Percentiles rank a stretch among this genome's conserved stretches.
Evolutionary conservation across 495 filamentous ascomycete species (phyloP).

Genomic region (Clavariopsis aquatica): DNA sequence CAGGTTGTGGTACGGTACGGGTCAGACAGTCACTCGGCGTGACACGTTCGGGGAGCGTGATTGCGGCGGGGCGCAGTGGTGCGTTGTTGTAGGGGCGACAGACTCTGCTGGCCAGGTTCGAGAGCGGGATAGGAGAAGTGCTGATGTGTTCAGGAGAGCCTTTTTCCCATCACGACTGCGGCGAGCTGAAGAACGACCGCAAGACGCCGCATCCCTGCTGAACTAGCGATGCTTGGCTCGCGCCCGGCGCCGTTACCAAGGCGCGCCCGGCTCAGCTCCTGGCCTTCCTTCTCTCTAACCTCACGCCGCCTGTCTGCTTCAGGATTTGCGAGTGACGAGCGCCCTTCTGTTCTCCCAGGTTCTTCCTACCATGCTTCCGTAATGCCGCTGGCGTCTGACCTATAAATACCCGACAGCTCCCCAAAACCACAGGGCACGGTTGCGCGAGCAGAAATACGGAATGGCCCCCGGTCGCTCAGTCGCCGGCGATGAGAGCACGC

Average conservation of each 20-base stretch:
- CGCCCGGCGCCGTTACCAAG: background rate
- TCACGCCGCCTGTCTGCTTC: background rate
- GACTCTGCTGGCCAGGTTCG: background rate
- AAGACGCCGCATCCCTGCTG: conserved; percentile 12
- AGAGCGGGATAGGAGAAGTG: background rate
- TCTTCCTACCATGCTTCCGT: background rate
- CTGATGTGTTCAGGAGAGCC: conserved; percentile 21
- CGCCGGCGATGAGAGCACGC: conserved; percentile 15
- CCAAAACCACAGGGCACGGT: background rate
- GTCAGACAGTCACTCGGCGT: conserved; percentile 8
- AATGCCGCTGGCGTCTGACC: background rate
- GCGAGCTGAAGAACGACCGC: conserved; percentile 21
- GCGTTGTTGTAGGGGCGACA: background rate
- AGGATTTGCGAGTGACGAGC: background rate
- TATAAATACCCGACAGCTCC: conserved; percentile 2
- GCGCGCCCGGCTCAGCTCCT: background rate
- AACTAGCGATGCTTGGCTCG: background rate
- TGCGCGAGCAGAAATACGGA: background rate
- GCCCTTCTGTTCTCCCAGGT: background rate
- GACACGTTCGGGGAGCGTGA: conserved; percentile 13
- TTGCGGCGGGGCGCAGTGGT: background rate
- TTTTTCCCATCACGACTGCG: conserved; percentile 7
- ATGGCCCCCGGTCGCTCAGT: background rate
- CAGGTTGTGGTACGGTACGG: background rate
- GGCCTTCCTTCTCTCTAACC: background rate